These are phyloP conservation scores for Backusella mclennaniae DNA, from an alignment of 192 early-diverging fungal species.

Conservation along the genomic window DNA sequence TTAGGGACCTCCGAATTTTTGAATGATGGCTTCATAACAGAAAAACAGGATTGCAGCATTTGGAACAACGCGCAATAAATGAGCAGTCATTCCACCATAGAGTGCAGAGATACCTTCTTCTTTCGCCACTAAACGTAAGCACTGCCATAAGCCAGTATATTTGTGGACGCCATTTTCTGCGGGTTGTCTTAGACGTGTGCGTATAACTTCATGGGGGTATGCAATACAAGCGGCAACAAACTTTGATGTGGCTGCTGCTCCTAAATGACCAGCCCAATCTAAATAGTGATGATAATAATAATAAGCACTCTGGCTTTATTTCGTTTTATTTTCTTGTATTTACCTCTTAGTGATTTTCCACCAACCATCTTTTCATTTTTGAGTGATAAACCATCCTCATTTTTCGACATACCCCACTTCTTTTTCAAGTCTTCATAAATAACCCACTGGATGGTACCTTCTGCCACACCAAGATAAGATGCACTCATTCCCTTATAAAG, in stretches of 20 bases:
- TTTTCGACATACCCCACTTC: constrained; percentile 3
- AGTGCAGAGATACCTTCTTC: constrained; percentile 87
- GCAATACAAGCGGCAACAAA: constrained; percentile 82
- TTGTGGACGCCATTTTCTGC: constrained; percentile 62
- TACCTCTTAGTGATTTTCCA: constrained; percentile 23
- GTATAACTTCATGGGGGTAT: constrained; percentile 95
- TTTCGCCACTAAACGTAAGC: constrained; percentile 54
- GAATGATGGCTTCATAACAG: constrained; percentile 74
- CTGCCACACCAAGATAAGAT: constrained; percentile 84
- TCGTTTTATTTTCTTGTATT: not conserved
- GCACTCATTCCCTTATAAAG: constrained; percentile 91
- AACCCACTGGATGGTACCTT: constrained; percentile 94
- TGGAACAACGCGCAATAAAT: constrained; percentile 92
- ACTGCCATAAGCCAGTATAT: constrained; percentile 74
- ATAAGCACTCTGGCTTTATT: not conserved
- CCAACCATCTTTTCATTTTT: constrained; percentile 5
- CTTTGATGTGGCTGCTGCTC: constrained; percentile 83
- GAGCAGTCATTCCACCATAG: constrained; percentile 93
- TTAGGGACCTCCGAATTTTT: constrained; percentile 39
- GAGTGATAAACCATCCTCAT: not conserved
- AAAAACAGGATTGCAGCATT: constrained; percentile 96
- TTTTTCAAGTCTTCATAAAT: constrained; percentile 93
- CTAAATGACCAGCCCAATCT: constrained; percentile 82
- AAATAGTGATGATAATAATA: not conserved
- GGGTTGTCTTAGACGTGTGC: constrained; percentile 89